These are phyloP conservation scores for Leccinum ochraceum DNA, from an alignment of 768 basidiomycete species.

Conservation along the genomic window DNA sequence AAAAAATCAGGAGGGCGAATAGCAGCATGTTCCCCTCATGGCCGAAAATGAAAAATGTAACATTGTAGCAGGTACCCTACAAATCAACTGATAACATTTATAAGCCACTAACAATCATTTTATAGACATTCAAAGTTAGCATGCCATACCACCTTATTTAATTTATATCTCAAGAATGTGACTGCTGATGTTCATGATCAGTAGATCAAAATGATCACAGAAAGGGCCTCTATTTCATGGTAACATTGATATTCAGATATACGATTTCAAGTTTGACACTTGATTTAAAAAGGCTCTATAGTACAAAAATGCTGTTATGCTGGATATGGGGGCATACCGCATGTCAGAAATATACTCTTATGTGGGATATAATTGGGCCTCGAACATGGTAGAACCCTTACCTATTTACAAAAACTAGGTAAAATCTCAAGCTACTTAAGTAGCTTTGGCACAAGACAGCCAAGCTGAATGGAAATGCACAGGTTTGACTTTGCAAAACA, in stretches of 20 bases:
- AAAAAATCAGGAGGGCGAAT: neutral
- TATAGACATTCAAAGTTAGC: neutral
- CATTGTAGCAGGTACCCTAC: neutral
- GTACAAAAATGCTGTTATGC: too few species aligned
- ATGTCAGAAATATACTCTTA: too few species aligned
- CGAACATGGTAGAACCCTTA: too few species aligned
- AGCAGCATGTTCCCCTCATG: neutral
- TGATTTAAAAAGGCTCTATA: too few species aligned
- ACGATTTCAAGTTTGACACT: neutral
- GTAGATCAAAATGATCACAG: neutral
- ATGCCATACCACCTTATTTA: neutral
- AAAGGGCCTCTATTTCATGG: neutral
- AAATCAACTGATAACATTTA: neutral
- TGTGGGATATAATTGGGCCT: too few species aligned
- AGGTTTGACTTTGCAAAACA: too few species aligned
- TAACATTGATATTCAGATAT: neutral
- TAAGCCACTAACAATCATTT: neutral
- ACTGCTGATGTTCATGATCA: neutral
- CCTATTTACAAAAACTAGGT: too few species aligned
- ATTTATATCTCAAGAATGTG: neutral
- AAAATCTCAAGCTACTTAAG: too few species aligned
- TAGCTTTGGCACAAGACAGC: too few species aligned
- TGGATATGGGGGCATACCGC: too few species aligned
- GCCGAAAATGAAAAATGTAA: neutral
- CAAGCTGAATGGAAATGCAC: too few species aligned